Evolutionary conservation across 208 protist species (phyloP).

Genomic region (Wallacemonas sp.): DNA sequence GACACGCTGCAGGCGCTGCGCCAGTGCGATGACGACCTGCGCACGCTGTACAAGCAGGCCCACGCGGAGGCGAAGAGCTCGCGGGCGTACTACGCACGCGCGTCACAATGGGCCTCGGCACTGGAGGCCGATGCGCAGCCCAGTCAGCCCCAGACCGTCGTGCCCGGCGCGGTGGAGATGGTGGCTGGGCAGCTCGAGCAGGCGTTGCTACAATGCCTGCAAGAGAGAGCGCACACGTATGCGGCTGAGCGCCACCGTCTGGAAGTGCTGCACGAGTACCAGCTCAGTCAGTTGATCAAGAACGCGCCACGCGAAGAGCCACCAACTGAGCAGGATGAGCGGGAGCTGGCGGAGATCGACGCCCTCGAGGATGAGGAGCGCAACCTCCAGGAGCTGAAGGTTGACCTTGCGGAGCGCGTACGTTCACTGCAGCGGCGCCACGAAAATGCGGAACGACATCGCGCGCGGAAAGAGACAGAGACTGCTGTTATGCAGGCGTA

Average conservation of each 20-base stretch:
- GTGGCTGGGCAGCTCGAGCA: not conserved
- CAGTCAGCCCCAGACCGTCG: constrained; percentile 1
- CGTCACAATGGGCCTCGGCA: not conserved
- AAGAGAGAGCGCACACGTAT: not conserved
- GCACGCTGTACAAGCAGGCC: not conserved
- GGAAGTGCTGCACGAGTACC: constrained; percentile 9
- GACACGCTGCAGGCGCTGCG: constrained; percentile 10
- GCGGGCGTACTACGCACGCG: constrained; percentile 4
- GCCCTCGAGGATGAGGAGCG: constrained; percentile 12
- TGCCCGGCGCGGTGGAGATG: not conserved
- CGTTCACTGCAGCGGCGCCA: not conserved
- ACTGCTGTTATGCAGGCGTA: constrained; percentile 13
- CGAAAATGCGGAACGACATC: not conserved
- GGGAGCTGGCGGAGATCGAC: not conserved
- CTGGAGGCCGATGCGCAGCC: constrained; percentile 2
- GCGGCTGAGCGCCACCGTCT: constrained; percentile 6
- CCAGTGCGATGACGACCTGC: constrained; percentile 5
- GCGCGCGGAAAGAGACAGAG: not conserved
- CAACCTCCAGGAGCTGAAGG: constrained; percentile 4
- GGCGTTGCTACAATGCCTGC: not conserved
- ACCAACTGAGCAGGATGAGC: not conserved
- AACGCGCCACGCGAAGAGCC: not conserved
- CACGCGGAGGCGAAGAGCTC: not conserved
- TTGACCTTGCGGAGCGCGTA: constrained; percentile 3
- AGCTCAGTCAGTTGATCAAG: not conserved